A percentile compares a stretch with the other conserved stretches of the same genome.
phyloP scores from a whole-genome alignment of 139 green algal genomes.

The Chlorella sp. region DNA sequence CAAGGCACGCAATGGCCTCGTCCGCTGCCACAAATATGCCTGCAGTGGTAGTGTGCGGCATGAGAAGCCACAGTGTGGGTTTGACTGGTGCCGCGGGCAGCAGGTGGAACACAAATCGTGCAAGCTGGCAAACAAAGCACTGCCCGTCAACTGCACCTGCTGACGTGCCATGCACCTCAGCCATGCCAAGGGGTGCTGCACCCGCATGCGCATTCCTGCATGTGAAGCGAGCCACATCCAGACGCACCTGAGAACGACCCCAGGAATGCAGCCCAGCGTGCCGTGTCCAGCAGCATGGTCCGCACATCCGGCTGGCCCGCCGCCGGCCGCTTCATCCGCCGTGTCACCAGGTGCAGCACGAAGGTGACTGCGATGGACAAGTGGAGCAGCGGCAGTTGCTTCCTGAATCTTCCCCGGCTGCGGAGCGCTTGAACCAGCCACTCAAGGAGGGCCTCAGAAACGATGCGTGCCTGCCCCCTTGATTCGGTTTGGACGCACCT shows the following conservation, averaged over 20 bases:
- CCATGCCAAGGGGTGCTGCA: too few relatives aligned
- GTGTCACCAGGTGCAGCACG: constrained; percentile 33
- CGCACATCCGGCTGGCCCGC: background rate
- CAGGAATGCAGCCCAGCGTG: constrained; percentile 76
- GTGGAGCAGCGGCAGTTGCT: too few relatives aligned
- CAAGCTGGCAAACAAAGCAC: too few relatives aligned
- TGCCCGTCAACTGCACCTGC: background rate
- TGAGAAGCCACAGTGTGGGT: too few relatives aligned
- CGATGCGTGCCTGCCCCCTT: too few relatives aligned
- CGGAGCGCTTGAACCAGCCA: too few relatives aligned
- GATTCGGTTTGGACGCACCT: too few relatives aligned
- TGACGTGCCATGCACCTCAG: background rate
- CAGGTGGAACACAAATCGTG: too few relatives aligned
- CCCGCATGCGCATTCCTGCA: too few relatives aligned
- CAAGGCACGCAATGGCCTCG: constrained; percentile 69
- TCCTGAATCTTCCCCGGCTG: too few relatives aligned
- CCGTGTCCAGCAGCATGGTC: constrained; percentile 61
- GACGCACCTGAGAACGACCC: constrained; percentile 34
- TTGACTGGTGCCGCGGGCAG: background rate
- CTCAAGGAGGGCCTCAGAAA: too few relatives aligned
- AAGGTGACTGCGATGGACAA: constrained; percentile 17
- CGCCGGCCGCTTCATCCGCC: background rate
- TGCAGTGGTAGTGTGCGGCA: constrained; percentile 4
- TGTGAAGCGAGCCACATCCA: too few relatives aligned
- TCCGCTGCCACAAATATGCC: constrained; percentile 76